Evolutionary conservation across 2,329 filamentous ascomycete species (phyloP).

Genomic region (Colletotrichum acutatum): DNA sequence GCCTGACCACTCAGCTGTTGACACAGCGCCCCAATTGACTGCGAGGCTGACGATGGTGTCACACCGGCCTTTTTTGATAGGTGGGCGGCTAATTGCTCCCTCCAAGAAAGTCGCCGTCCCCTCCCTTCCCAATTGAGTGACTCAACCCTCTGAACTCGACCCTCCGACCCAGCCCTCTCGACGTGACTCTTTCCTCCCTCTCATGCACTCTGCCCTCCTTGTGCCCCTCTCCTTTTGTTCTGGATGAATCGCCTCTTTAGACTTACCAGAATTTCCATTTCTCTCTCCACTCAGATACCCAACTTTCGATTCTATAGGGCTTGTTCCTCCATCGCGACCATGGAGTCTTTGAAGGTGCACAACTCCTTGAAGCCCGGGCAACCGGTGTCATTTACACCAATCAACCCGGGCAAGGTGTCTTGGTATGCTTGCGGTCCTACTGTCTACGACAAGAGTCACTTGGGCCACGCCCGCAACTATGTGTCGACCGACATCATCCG

Average conservation of each 20-base stretch:
- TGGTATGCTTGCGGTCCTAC: conserved; percentile 95
- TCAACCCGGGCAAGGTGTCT: conserved; percentile 76
- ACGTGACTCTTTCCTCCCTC: neutral
- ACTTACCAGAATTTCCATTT: conserved; percentile 41
- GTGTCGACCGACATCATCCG: conserved; percentile 90
- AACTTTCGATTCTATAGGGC: conserved; percentile 43
- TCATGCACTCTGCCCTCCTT: neutral
- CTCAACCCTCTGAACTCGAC: neutral
- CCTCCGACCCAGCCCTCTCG: neutral
- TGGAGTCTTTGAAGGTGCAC: conserved; percentile 76
- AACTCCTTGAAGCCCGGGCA: conserved; percentile 80
- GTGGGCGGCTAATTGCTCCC: conserved; percentile 20
- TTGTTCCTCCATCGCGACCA: conserved; percentile 50
- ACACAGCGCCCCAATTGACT: conserved; percentile 2
- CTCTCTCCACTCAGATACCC: conserved; percentile 40
- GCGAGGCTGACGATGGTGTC: conserved; percentile 33
- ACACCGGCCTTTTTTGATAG: conserved; percentile 16
- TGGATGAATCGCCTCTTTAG: conserved; percentile 48
- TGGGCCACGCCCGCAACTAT: conserved; percentile 90
- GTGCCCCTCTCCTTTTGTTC: conserved; percentile 11
- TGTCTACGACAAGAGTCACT: conserved; percentile 83
- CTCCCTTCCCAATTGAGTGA: conserved; percentile 16
- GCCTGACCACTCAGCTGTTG: conserved; percentile 2
- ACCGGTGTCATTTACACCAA: conserved; percentile 79
- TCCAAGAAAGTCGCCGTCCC: neutral